Percentiles rank a stretch among this genome's conserved stretches.
Conservation (phyloP, 1,284 basidiomycete genomes). For the Tilletia indica region DNA sequence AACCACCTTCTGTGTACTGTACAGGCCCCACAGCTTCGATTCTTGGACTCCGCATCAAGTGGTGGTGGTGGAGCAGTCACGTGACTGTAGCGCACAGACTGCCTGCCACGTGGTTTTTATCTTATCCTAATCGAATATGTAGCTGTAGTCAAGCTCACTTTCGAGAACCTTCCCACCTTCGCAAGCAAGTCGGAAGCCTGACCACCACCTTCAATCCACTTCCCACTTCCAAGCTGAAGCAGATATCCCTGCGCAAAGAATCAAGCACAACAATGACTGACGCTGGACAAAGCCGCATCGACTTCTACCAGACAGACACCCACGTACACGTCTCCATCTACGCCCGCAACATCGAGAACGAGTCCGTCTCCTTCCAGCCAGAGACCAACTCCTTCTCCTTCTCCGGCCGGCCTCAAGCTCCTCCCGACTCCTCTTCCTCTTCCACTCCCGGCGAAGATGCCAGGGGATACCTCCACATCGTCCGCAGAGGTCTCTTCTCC, state of each 20-base stretch:
- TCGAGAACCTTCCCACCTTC: too few species aligned
- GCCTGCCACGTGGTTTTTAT: too few species aligned
- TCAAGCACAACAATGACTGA: not conserved
- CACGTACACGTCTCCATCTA: constrained; percentile 47
- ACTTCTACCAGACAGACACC: constrained; percentile 55
- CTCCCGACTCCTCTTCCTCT: not conserved
- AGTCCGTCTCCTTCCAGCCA: constrained; percentile 31
- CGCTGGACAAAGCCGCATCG: constrained; percentile 19
- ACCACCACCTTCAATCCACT: not conserved
- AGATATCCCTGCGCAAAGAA: too few species aligned
- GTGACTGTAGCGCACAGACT: too few species aligned
- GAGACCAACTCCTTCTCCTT: not conserved
- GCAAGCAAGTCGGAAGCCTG: not conserved
- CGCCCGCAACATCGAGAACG: constrained; percentile 35
- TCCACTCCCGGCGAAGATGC: not conserved
- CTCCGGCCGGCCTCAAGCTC: not conserved
- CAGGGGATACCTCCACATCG: not conserved
- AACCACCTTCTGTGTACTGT: too few species aligned
- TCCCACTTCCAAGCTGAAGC: not conserved
- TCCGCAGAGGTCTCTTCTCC: constrained; percentile 23
- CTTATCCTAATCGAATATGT: too few species aligned
- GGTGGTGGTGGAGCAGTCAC: too few species aligned
- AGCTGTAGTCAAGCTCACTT: too few species aligned
- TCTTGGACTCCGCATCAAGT: too few species aligned
- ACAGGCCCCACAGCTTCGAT: too few species aligned